Conservation (phyloP, 257 asterid genomes). For the Capsicum pubescens region DNA sequence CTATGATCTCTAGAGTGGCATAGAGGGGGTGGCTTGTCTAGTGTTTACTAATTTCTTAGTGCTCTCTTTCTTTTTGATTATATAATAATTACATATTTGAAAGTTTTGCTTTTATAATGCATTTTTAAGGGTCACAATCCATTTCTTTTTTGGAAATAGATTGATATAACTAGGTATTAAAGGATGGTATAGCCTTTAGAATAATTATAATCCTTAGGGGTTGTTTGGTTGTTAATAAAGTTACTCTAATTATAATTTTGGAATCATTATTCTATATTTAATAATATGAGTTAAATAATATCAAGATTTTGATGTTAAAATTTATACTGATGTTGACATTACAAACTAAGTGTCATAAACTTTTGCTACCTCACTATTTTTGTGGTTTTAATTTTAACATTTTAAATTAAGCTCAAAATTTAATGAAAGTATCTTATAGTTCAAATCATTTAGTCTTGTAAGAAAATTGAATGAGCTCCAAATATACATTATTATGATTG, state of each 20-base stretch:
- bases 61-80: constrained; percentile 50
- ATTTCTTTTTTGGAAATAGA: constrained; percentile 56
- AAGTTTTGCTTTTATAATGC: constrained; percentile 46
- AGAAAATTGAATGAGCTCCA: too few relatives aligned
- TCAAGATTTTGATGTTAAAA: background rate
- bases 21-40: constrained; percentile 32
- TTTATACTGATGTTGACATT: too few relatives aligned
- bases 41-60: constrained; percentile 39
- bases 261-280: background rate
- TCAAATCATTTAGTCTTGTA: too few relatives aligned
- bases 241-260: background rate
- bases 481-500: too few relatives aligned
- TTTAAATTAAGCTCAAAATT: too few relatives aligned
- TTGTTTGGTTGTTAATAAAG: background rate
- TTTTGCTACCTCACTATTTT: too few relatives aligned
- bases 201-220: background rate
- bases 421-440: too few relatives aligned
- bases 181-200: constrained; percentile 49
- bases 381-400: too few relatives aligned
- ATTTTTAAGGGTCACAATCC: constrained; percentile 80
- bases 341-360: too few relatives aligned
- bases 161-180: constrained; percentile 29
- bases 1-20: constrained; percentile 19
- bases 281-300: background rate
- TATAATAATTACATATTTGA: constrained; percentile 40